Base-by-base conservation (phyloP, 352 stramenopile genomes). In the Phytophthora sp. region DNA sequence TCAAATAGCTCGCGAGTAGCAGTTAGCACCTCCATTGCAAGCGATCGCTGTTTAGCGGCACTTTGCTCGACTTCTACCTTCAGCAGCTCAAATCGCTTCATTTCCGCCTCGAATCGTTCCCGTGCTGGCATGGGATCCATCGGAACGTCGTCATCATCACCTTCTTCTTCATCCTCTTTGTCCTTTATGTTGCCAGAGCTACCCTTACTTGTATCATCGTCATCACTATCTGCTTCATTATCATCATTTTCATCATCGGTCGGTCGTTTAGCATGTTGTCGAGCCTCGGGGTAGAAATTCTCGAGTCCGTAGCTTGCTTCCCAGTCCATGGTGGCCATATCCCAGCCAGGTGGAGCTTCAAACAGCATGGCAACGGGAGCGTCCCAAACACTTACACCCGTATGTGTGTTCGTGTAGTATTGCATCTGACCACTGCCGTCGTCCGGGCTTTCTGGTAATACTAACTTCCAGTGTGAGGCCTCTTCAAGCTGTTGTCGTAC, bases 1-100 rank as follows among this genome's bases (percentile, higher is more conserved):
- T 87, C 81, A 17, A 91, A 89, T 8, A 67, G 62, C 17, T 88
- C 81, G 7, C 79, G 71, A 18, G 69, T 82, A 7, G 82, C 81
- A 23, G 80, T 89, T 15, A 88, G 52, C 1, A 94, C 70, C 56
- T 92, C 77, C 34, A 91, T 72, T 7, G 81, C 72, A 17, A 92
- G 48, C 2, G 74, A 62, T 8, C 83, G 76, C 42, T 91, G 79
- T 10, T 75, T 65, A 0, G 62, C 49, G 0, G 65, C 44, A 52
- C 51, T 78, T 24, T 64, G 54, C n/a, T 62, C 62, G 0, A 92
- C 20, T 7, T 87, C 60, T 4, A 50, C 17, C 42, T 78, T 61
- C 5, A 90, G 54, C 15, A 67, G 51, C 11, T 58, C 62, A 17
- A 62, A 68, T 7, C 54, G 54, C 8, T 66, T 69, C 11, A 82